Evolutionary conservation across 768 basidiomycete genomes (phyloP), one percentile per base, ranked within the genome.

Genomic region (Tylopilus sp.): DNA sequence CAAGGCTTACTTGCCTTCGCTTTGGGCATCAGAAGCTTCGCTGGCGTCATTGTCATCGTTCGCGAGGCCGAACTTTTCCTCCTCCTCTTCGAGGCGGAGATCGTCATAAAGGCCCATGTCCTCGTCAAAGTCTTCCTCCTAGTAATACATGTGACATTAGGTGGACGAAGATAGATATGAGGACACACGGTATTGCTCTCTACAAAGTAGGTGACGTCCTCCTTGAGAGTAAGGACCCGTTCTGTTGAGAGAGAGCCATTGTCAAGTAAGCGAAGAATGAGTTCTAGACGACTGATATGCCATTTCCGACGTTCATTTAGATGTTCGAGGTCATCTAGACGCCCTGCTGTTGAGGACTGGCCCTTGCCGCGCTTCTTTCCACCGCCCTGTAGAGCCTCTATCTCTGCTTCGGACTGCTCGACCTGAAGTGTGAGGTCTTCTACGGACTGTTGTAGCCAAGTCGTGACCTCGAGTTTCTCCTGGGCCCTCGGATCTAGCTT

Each of bases 81-180:
- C 95, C 68, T 97, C 93, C 64, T 97, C 95, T 60, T 97, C 91
- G 41, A 99, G 86, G 62, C 91, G 91, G 55, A 99, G 90, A 15
- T 98, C 97, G 60, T 98, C 97, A 63, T 99, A 99, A 45, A 99
- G 89, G 42, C 91, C 94, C 67, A 94, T 89, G 63, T 98, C 92
- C 67, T 95, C 95, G 52, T 98, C 94, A 69, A 97, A 99, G 61
- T 91, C 88, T 62, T 98, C 97, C 48, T 95, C 93, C 97, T 98
- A 68, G 44, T 42, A 50, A 40, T 20, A 49, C 31, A 42, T 42
- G 55, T 63, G 63, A 56, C 62, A 60, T 57, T 41, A 22, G 50
- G 36, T 36, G 45, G 35, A 42, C 25, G 50, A 50, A 47, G 43
- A 38, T 47, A 25, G 47, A 42, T 39, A 21, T 39, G 28, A 48